Evolutionary conservation across 2,329 filamentous ascomycete genomes (phyloP).

Genomic region (Herpotrichia juniperi): DNA sequence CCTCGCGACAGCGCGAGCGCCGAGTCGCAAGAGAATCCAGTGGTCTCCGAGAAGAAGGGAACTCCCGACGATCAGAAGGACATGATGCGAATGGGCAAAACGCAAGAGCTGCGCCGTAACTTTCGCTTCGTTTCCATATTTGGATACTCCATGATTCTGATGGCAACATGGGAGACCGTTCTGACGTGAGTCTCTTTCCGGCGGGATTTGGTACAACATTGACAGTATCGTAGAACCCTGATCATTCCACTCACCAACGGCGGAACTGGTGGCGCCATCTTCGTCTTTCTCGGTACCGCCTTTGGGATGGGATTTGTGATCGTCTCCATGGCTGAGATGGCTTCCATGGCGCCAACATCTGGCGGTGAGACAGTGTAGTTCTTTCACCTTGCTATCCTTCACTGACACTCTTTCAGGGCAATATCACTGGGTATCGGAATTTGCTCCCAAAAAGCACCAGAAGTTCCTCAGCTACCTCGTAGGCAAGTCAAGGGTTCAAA

Average conservation of each 20-base stretch:
- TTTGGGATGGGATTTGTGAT: constrained; percentile 36
- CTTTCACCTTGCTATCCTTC: not conserved
- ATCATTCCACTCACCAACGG: constrained; percentile 21
- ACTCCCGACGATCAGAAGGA: constrained; percentile 19
- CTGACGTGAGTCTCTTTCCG: constrained; percentile 9
- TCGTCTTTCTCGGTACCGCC: constrained; percentile 31
- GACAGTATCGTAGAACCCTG: not conserved
- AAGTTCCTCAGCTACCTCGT: constrained; percentile 35
- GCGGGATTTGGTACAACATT: too few relatives aligned
- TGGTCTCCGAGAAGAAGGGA: constrained; percentile 17
- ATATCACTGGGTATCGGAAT: constrained; percentile 37
- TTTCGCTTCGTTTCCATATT: constrained; percentile 2
- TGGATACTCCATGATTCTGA: constrained; percentile 2
- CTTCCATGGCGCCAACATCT: constrained; percentile 13
- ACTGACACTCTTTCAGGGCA: constrained; percentile 3
- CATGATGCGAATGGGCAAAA: constrained; percentile 32
- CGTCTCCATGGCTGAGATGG: constrained; percentile 38
- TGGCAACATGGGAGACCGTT: constrained; percentile 3
- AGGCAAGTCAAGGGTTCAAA: constrained; percentile 20
- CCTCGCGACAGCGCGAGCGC: constrained; percentile 7
- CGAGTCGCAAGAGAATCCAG: constrained; percentile 7
- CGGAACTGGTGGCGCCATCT: constrained; percentile 36
- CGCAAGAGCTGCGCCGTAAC: constrained; percentile 18
- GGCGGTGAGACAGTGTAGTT: too few relatives aligned
- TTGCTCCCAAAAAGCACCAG: constrained; percentile 34